Evolutionary conservation across 495 filamentous ascomycete genomes (phyloP).

Genomic region (Talaromyces adpressus): DNA sequence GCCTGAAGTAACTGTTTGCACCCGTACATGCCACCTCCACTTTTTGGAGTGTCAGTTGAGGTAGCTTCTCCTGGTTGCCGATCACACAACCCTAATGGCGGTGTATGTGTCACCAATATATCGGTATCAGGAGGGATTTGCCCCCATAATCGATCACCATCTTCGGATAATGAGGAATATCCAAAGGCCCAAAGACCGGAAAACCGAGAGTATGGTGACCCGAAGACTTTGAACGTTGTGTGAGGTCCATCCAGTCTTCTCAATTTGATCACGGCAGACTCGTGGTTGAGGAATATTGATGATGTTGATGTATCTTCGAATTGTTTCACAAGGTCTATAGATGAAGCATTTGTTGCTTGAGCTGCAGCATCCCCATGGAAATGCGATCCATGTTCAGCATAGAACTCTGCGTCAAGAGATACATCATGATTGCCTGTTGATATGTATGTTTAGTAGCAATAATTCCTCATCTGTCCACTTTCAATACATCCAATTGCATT

Average conservation of each 20-base stretch:
- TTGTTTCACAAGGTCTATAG: conserved; percentile 44
- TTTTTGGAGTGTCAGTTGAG: background rate
- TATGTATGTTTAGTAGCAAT: background rate
- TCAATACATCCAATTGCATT: background rate
- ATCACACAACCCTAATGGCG: conserved; percentile 40
- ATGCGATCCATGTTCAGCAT: conserved; percentile 44
- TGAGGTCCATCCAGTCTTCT: conserved; percentile 49
- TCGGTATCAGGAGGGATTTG: conserved; percentile 38
- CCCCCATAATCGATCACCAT: conserved; percentile 44
- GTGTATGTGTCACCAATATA: conserved; percentile 43
- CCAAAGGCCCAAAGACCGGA: conserved; percentile 66
- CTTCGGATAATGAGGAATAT: conserved; percentile 35
- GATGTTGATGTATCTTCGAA: conserved; percentile 37
- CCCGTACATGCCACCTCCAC: conserved; percentile 24
- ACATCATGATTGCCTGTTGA: conserved; percentile 71
- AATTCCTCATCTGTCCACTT: background rate
- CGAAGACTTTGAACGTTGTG: conserved; percentile 67
- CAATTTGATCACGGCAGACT: conserved; percentile 51
- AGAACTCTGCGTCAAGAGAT: conserved; percentile 60
- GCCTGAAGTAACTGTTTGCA: conserved; percentile 31
- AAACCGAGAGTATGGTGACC: conserved; percentile 63
- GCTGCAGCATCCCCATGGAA: conserved; percentile 49
- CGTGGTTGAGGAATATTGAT: conserved; percentile 54
- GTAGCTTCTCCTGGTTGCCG: conserved; percentile 2
- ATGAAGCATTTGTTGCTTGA: conserved; percentile 43